These are phyloP conservation scores for Platanthera zijinensis DNA, from an alignment of 106 monocot genomes.

Conservation along the genomic window DNA sequence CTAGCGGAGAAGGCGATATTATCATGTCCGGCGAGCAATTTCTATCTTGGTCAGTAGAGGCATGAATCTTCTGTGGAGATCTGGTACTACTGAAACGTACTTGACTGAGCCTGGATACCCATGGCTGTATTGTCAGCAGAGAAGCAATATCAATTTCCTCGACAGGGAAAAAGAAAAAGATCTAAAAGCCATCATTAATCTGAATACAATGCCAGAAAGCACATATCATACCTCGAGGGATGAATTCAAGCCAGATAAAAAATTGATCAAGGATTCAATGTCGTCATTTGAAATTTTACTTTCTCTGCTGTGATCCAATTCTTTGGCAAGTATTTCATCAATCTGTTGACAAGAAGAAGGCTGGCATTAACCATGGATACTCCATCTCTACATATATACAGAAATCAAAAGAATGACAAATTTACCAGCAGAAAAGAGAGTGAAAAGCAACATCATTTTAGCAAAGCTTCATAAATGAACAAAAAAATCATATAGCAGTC, in stretches of 20 bases:
- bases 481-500: no score
- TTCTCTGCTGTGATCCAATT: conserved; percentile 21
- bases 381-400: no score
- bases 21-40: conserved; percentile 22
- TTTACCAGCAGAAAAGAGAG: no score
- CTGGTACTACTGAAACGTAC: conserved; percentile 9
- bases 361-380: not conserved
- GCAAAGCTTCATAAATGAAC: no score
- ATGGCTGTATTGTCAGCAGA: conserved; percentile 31
- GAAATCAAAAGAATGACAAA: no score
- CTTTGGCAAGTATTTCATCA: conserved; percentile 52
- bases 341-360: conserved; percentile 33
- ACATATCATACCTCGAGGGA: conserved; percentile 75
- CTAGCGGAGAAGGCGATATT: conserved; percentile 88
- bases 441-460: no score
- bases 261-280: conserved; percentile 49
- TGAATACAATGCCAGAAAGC: not conserved
- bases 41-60: not conserved
- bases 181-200: not conserved
- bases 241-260: conserved; percentile 49
- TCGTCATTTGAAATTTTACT: conserved; percentile 36
- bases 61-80: not conserved
- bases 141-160: not conserved
- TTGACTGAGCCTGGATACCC: conserved; percentile 54
- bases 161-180: not conserved